Evolutionary conservation across 2,329 filamentous ascomycete species (phyloP).

Genomic region (Chaetomium sp.): DNA sequence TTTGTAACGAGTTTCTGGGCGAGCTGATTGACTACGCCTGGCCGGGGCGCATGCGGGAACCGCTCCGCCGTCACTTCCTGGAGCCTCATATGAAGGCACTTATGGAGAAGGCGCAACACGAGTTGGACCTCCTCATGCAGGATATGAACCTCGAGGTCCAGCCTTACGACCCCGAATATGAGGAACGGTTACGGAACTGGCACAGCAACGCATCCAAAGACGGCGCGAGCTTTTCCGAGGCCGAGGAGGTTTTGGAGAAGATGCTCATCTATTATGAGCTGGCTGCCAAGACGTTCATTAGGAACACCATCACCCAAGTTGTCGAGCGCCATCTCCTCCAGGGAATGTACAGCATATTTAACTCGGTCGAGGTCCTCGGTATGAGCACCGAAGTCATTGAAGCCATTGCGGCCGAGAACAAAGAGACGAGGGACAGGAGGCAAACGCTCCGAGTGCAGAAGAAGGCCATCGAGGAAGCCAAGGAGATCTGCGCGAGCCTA

Average conservation of each 20-base stretch:
- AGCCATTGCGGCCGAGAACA: slow-evolving; percentile 56
- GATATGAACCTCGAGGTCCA: slow-evolving; percentile 57
- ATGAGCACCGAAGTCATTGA: slow-evolving; percentile 51
- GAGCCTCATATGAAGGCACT: slow-evolving; percentile 52
- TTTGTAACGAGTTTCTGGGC: slow-evolving; percentile 56
- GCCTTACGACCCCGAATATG: slow-evolving; percentile 57
- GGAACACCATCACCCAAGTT: slow-evolving; percentile 56
- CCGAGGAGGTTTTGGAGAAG: slow-evolving; percentile 57
- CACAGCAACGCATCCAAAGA: slow-evolving; percentile 47
- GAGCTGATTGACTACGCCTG: slow-evolving; percentile 55
- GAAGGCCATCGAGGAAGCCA: slow-evolving; percentile 54
- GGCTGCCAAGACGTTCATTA: slow-evolving; percentile 54
- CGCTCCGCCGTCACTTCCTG: slow-evolving; percentile 52
- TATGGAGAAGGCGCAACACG: slow-evolving; percentile 50
- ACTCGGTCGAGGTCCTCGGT: slow-evolving; percentile 53
- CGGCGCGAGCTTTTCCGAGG: slow-evolving; percentile 52
- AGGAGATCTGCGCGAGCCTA: slow-evolving; percentile 51
- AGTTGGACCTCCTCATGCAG: slow-evolving; percentile 50
- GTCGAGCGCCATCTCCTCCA: slow-evolving; percentile 55
- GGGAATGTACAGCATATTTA: slow-evolving; percentile 55
- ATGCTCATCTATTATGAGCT: slow-evolving; percentile 60
- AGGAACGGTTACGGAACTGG: slow-evolving; percentile 53
- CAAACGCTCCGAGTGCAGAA: slow-evolving; percentile 52
- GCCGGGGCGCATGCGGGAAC: slow-evolving; percentile 55
- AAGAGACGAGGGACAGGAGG: slow-evolving; percentile 54